Evolutionary conservation across 306 rosid species (phyloP).

Genomic region (Neltuma alba): DNA sequence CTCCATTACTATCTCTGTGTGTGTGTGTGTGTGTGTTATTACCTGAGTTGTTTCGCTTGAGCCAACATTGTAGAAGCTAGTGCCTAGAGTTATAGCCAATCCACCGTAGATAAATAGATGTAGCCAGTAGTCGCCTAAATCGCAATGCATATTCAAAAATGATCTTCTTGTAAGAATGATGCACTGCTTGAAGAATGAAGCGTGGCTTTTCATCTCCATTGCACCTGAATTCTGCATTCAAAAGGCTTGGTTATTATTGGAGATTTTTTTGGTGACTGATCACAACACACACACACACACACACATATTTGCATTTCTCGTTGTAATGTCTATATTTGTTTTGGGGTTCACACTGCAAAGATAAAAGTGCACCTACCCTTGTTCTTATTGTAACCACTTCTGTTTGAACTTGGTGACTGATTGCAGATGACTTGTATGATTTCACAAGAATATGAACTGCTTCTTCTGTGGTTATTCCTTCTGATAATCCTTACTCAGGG

Average conservation of each 20-base stretch:
- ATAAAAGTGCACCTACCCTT: slow-evolving; percentile 27
- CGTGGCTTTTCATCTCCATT: slow-evolving; percentile 38
- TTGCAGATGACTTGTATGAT: slow-evolving; percentile 38
- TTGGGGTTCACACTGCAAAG: not conserved
- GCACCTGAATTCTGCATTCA: slow-evolving; percentile 23
- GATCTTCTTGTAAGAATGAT: slow-evolving; percentile 54
- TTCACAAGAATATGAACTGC: slow-evolving; percentile 35
- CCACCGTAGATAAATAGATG: slow-evolving; percentile 42
- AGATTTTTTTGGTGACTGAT: not conserved
- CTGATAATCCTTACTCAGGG: slow-evolving; percentile 33
- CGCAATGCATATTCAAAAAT: slow-evolving; percentile 54
- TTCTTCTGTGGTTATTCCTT: slow-evolving; percentile 34
- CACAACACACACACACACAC: no score
- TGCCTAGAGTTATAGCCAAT: slow-evolving; percentile 40
- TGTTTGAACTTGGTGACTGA: slow-evolving; percentile 28
- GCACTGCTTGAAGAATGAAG: slow-evolving; percentile 49
- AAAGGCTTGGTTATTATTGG: not conserved
- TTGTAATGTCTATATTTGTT: not conserved
- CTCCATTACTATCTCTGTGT: not conserved
- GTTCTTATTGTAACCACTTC: slow-evolving; percentile 28
- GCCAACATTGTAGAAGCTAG: slow-evolving; percentile 38
- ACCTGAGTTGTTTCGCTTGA: slow-evolving; percentile 9
- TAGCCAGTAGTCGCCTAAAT: slow-evolving; percentile 58
- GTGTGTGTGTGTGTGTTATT: not conserved
- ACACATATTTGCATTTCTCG: not conserved